phyloP scores from a whole-genome alignment of 1,284 basidiomycete species.

The Austropuccinia psidii region DNA sequence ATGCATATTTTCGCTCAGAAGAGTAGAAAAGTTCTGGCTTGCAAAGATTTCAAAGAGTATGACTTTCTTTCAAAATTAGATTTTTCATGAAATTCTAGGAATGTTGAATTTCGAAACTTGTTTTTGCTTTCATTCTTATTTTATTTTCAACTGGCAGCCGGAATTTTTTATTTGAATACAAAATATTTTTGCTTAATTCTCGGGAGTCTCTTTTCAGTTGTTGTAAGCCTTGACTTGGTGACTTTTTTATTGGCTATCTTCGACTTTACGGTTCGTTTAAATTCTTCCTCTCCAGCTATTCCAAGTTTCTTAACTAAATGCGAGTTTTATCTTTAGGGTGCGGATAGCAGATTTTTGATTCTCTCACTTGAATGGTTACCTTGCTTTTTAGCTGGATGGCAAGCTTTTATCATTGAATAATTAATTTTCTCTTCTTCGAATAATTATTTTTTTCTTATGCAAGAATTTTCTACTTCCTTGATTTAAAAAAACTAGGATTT shows the following conservation, averaged over 20 bases:
- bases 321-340: neutral
- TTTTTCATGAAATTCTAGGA: neutral
- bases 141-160: neutral
- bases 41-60: conserved; percentile 5
- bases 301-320: neutral
- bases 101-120: neutral
- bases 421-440: neutral
- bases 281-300: neutral
- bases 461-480: neutral
- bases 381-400: conserved; percentile 20
- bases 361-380: conserved; percentile 26
- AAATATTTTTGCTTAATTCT: conserved; percentile 2
- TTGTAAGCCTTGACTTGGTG: conserved; percentile 10
- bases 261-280: neutral
- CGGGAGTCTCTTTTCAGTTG: conserved; percentile 8
- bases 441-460: neutral
- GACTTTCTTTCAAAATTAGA: neutral
- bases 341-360: conserved; percentile 20
- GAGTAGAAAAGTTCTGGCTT: conserved; percentile 13
- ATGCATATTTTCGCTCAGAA: conserved; percentile 10
- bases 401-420: too few species aligned
- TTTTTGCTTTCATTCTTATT: neutral
- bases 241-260: conserved; percentile 7
- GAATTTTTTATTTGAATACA: conserved; percentile 5
- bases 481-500: neutral